phyloP scores from a whole-genome alignment of 352 stramenopile genomes.

The Pythium volutum region DNA sequence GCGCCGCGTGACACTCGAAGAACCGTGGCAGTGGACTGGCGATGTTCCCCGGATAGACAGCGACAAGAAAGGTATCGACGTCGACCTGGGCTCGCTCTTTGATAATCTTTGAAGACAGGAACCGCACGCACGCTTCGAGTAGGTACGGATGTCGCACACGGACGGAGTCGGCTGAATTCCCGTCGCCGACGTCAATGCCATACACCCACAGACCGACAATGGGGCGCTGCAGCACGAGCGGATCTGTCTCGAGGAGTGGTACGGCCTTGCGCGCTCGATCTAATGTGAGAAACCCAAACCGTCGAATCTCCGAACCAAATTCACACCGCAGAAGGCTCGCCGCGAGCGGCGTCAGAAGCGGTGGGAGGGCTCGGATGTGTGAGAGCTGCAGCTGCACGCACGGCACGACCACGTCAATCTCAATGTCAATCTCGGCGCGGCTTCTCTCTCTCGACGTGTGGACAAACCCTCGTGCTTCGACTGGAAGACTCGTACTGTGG shows the following conservation, averaged over 20 bases:
- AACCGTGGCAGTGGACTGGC: constrained; percentile 55
- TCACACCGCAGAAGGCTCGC: constrained; percentile 54
- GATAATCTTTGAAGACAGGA: constrained; percentile 45
- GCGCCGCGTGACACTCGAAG: constrained; percentile 57
- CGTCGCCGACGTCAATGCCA: constrained; percentile 51
- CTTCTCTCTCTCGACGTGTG: constrained; percentile 1
- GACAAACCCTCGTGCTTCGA: constrained; percentile 8
- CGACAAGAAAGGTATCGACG: constrained; percentile 63
- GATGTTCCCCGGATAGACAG: constrained; percentile 41
- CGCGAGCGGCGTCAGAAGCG: constrained; percentile 74
- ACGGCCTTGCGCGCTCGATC: constrained; percentile 76
- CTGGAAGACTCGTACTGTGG: neutral
- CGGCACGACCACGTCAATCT: constrained; percentile 38
- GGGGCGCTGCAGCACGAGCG: constrained; percentile 60
- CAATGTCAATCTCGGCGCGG: constrained; percentile 20
- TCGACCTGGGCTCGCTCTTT: constrained; percentile 57
- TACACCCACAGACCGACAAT: constrained; percentile 77
- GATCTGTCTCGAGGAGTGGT: constrained; percentile 66
- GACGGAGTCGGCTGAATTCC: constrained; percentile 21
- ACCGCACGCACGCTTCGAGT: constrained; percentile 56
- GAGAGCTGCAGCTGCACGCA: constrained; percentile 40
- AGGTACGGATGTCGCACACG: constrained; percentile 54
- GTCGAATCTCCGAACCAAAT: constrained; percentile 35
- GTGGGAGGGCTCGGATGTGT: constrained; percentile 64
- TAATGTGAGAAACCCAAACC: constrained; percentile 66